Percentiles rank a stretch among this genome's conserved stretches.
phyloP scores from a whole-genome alignment of 176 grass and related monocot species.

The Oryza punctata region DNA sequence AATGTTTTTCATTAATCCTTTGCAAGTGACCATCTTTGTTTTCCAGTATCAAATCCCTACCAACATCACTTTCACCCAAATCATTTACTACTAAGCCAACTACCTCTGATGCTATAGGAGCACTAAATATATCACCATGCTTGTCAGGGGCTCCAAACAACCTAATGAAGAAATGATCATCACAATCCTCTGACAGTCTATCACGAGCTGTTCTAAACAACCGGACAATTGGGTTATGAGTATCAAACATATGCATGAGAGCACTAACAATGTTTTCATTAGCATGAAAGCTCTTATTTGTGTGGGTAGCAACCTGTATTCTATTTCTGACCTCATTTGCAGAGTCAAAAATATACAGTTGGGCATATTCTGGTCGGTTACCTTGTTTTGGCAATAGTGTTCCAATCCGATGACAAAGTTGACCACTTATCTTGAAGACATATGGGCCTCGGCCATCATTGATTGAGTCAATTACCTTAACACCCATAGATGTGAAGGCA shows the following conservation, averaged over 20 bases:
- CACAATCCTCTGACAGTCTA: background rate
- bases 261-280: background rate
- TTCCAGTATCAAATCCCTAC: background rate
- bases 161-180: background rate
- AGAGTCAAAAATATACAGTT: too few relatives aligned
- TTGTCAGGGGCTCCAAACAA: background rate
- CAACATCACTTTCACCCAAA: background rate
- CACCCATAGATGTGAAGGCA: too few relatives aligned
- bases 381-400: too few relatives aligned
- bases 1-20: too few relatives aligned
- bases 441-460: too few relatives aligned
- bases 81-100: background rate
- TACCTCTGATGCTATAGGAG: background rate
- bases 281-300: background rate
- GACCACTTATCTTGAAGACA: too few relatives aligned
- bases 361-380: too few relatives aligned
- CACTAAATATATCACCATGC: background rate
- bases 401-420: too few relatives aligned
- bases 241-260: background rate
- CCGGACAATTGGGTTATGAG: background rate
- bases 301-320: background rate
- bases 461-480: too few relatives aligned
- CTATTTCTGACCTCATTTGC: too few relatives aligned
- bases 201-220: background rate
- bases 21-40: too few relatives aligned